Evolutionary conservation across 148 eudicot genomes (phyloP).

Genomic region (Chenopodium suecicum): DNA sequence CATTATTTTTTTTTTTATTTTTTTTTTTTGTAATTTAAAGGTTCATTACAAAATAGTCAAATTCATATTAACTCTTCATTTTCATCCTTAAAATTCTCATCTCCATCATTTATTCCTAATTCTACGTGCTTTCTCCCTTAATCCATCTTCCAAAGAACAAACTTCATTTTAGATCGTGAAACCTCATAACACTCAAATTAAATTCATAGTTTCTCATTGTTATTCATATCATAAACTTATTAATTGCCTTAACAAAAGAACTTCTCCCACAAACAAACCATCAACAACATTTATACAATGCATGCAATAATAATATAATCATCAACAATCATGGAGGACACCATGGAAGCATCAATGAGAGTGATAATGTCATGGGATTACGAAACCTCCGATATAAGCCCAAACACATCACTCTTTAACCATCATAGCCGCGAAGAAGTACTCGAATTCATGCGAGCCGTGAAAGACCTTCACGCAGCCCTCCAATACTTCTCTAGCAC

Average conservation of each 20-base stretch:
- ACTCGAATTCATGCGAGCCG: conserved; percentile 38
- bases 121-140: conserved; percentile 19
- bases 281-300: background rate
- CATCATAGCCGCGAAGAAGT: conserved; percentile 44
- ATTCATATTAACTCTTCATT: background rate
- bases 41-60: too few species aligned
- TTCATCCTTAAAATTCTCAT: conserved; percentile 17
- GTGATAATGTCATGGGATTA: conserved; percentile 49
- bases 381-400: conserved; percentile 29
- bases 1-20: too few species aligned
- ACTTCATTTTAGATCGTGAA: background rate
- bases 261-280: background rate
- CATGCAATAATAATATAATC: background rate
- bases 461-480: conserved; percentile 42
- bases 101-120: conserved; percentile 26
- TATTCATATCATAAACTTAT: background rate
- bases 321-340: conserved; percentile 45
- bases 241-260: background rate
- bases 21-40: too few species aligned
- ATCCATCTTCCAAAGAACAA: background rate
- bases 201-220: background rate
- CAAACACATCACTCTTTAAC: conserved; percentile 36
- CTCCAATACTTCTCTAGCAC: conserved; percentile 40
- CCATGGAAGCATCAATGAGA: conserved; percentile 42
- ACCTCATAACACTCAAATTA: background rate